These are phyloP conservation scores for Sindora glabra DNA, from an alignment of 306 rosid species.

Conservation along the genomic window DNA sequence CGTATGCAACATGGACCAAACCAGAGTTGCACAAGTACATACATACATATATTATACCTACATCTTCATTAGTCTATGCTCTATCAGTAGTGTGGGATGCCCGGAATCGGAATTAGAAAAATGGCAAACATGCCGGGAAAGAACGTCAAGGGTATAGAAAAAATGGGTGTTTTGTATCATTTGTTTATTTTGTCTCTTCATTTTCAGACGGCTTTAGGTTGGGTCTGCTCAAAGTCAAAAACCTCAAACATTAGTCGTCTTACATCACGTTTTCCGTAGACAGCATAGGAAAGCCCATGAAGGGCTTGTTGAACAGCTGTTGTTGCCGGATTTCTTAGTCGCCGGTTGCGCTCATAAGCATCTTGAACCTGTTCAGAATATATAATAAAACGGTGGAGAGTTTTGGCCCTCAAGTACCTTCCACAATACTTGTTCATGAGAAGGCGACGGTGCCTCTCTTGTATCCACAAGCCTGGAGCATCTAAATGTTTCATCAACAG, in stretches of 20 bases:
- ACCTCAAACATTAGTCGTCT: constrained; percentile 91
- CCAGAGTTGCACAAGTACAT: not conserved
- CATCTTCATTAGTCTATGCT: not conserved
- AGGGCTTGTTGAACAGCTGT: constrained; percentile 86
- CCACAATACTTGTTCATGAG: constrained; percentile 89
- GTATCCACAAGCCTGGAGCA: constrained; percentile 91
- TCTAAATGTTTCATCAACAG: constrained; percentile 94
- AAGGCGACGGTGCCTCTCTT: constrained; percentile 74
- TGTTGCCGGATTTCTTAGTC: constrained; percentile 75
- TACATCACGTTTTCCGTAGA: constrained; percentile 90
- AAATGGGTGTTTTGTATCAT: constrained; percentile 2
- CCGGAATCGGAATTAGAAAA: not conserved
- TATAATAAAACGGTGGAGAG: constrained; percentile 53
- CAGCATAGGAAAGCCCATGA: constrained; percentile 81
- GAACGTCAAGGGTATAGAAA: not conserved
- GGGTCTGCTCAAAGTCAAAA: constrained; percentile 87
- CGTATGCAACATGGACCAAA: constrained; percentile 1
- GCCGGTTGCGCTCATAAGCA: constrained; percentile 62
- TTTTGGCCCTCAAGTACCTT: constrained; percentile 72
- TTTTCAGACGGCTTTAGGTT: constrained; percentile 71
- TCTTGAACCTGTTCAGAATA: constrained; percentile 58
- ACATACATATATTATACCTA: not conserved
- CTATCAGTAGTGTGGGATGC: no score
- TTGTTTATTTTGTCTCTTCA: not conserved
- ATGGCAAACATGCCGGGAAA: no score